These are phyloP conservation scores for Delonix regia DNA, from an alignment of 306 rosid species.

Conservation along the genomic window DNA sequence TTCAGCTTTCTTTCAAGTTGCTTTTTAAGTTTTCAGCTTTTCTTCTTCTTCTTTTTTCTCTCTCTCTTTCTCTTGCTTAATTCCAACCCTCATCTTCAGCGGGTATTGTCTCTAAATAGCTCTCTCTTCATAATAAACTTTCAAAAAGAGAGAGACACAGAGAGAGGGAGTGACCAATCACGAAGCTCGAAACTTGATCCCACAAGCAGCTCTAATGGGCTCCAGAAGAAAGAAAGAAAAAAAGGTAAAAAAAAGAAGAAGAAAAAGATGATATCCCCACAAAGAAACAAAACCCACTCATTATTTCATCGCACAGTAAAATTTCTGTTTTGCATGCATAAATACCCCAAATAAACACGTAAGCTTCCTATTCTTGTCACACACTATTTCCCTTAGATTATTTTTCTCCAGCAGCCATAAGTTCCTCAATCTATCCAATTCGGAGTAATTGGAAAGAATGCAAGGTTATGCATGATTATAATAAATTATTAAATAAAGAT, in stretches of 20 bases:
- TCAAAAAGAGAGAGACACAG: slow-evolving; percentile 37
- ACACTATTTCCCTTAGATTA: background rate
- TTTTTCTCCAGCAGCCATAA: background rate
- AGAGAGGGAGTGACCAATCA: slow-evolving; percentile 59
- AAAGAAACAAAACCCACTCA: slow-evolving; percentile 76
- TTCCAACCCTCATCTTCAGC: slow-evolving; percentile 59
- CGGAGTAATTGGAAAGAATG: too few species aligned
- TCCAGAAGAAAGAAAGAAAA: slow-evolving; percentile 46
- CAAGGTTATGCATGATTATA: too few species aligned
- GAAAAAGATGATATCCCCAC: slow-evolving; percentile 56
- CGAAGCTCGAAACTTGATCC: slow-evolving; percentile 79
- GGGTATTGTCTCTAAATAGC: slow-evolving; percentile 56
- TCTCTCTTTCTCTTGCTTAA: slow-evolving; percentile 28
- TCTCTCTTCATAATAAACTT: slow-evolving; percentile 54
- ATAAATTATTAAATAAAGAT: too few species aligned
- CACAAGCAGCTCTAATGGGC: slow-evolving; percentile 77
- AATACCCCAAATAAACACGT: slow-evolving; percentile 66
- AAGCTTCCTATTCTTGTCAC: slow-evolving; percentile 39
- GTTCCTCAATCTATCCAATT: too few species aligned
- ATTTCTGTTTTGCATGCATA: slow-evolving; percentile 68
- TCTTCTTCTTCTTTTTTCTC: slow-evolving; percentile 39
- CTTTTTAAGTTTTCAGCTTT: slow-evolving; percentile 65
- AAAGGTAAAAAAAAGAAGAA: background rate
- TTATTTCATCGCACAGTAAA: slow-evolving; percentile 60
- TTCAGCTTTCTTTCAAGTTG: slow-evolving; percentile 71